These are phyloP conservation scores for Chaetomium tenue DNA, from an alignment of 495 filamentous ascomycete genomes.

Conservation along the genomic window DNA sequence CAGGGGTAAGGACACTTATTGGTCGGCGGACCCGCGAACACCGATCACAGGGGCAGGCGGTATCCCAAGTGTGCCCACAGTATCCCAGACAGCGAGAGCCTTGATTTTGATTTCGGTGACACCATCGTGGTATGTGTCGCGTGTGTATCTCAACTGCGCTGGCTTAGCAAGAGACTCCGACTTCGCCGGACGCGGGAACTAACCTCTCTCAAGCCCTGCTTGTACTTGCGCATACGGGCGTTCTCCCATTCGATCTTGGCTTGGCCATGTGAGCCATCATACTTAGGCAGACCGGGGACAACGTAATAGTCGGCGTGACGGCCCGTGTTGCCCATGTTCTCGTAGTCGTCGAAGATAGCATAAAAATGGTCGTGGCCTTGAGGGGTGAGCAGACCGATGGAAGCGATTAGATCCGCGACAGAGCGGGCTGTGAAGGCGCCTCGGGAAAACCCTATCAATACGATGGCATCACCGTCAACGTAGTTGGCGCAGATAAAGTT, in stretches of 20 bases:
- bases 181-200: neutral
- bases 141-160: conserved; percentile 27
- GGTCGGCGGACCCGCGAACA: conserved; percentile 35
- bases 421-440: conserved; percentile 67
- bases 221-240: conserved; percentile 30
- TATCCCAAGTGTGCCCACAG: conserved; percentile 39
- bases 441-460: conserved; percentile 67
- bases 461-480: conserved; percentile 60
- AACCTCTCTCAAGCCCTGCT: conserved; percentile 29
- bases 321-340: conserved; percentile 32
- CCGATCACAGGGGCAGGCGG: conserved; percentile 39
- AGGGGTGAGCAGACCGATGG: conserved; percentile 60
- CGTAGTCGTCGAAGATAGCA: conserved; percentile 57
- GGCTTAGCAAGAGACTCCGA: conserved; percentile 7
- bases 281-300: conserved; percentile 21
- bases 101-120: conserved; percentile 39
- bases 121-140: conserved; percentile 32
- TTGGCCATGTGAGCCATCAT: conserved; percentile 27
- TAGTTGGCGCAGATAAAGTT: conserved; percentile 65
- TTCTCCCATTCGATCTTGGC: conserved; percentile 35
- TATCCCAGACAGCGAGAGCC: conserved; percentile 43
- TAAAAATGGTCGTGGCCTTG: conserved; percentile 59
- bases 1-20: conserved; percentile 26
- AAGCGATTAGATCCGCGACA: conserved; percentile 58
- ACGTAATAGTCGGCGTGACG: conserved; percentile 29